Evolutionary conservation across 257 asterid species (phyloP), one percentile per base, ranked within the genome.

Genomic region (Prunella vulgaris): DNA sequence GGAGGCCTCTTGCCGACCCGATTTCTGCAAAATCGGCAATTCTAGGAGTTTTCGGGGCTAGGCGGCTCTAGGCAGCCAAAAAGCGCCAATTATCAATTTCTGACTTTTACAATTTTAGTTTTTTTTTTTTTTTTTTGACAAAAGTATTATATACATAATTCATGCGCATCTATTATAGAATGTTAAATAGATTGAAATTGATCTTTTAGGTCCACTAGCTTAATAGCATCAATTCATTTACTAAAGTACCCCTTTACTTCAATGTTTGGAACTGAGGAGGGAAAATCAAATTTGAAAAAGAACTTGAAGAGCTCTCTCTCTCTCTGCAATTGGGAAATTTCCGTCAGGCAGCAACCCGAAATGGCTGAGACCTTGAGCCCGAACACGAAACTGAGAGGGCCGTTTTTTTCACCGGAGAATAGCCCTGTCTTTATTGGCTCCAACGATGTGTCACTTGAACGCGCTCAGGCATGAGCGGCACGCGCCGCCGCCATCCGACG

Each of bases 381-480:
- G 22, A 86, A 70, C 74, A 32, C 81, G 53, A 94, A 85, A 77
- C 89, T 69, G 69, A 79, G 94, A 66, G 85, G 72, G 10, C 87
- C 90, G 2, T 85, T 90, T 74, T 80, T 90, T 75, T 80, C 90
- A 32, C 96, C 99, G 59, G 80, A 81, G 4, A 77, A 89, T 57
- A 87, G 92, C 76, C 92, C 96, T 1, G 89, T 88, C 81, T 80
- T 84, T 58, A 74, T 93, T 59, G 94, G 98, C 72, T 88, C 98
- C 61, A 93, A 93, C 46, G 90, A 90, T 68, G 99, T 90, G 81
- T 74, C 83, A 48, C 89, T 90, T 32, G 99, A 93, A 66, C 93
- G 99, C 66, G 96, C 97, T 60, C 96, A 87, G 79, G 96, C 96
- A 54, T 95, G 98, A 32, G 98, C 96, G 2, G 98, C 98, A 21